A percentile compares a stretch with the other conserved stretches of the same genome.
Evolutionary conservation across 116 monocot species (phyloP).

Genomic region (Papilionanthe hybrid): DNA sequence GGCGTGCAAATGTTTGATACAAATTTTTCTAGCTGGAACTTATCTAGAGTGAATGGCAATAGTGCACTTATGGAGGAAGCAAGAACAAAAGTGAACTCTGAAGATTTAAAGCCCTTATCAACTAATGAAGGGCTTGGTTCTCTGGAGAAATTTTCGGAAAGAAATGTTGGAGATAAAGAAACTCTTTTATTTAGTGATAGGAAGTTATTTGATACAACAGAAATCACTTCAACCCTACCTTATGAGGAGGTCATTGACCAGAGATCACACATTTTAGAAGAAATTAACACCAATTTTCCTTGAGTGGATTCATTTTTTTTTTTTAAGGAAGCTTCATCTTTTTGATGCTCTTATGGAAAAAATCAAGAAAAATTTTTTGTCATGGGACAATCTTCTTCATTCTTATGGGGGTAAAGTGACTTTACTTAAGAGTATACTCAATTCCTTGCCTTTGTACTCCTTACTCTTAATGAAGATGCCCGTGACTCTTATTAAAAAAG

Average conservation of each 20-base stretch:
- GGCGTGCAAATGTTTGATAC: slow-evolving; percentile 8
- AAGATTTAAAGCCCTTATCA: slow-evolving; percentile 13
- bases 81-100: neutral
- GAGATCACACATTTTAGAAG: neutral
- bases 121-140: neutral
- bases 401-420: too few relatives aligned
- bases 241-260: neutral
- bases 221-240: neutral
- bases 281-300: neutral
- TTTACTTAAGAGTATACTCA: too few relatives aligned
- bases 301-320: neutral
- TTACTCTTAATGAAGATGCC: too few relatives aligned
- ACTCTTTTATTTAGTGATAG: neutral
- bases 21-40: slow-evolving; percentile 5
- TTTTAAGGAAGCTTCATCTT: too few relatives aligned
- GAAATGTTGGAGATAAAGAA: slow-evolving; percentile 1
- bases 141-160: slow-evolving; percentile 9
- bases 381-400: too few relatives aligned
- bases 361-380: too few relatives aligned
- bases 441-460: too few relatives aligned
- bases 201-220: neutral
- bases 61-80: slow-evolving; percentile 5
- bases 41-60: neutral
- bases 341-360: too few relatives aligned
- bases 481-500: too few relatives aligned